Evolutionary conservation across 352 stramenopile species (phyloP).

Genomic region (Phytopythium ostracodes): DNA sequence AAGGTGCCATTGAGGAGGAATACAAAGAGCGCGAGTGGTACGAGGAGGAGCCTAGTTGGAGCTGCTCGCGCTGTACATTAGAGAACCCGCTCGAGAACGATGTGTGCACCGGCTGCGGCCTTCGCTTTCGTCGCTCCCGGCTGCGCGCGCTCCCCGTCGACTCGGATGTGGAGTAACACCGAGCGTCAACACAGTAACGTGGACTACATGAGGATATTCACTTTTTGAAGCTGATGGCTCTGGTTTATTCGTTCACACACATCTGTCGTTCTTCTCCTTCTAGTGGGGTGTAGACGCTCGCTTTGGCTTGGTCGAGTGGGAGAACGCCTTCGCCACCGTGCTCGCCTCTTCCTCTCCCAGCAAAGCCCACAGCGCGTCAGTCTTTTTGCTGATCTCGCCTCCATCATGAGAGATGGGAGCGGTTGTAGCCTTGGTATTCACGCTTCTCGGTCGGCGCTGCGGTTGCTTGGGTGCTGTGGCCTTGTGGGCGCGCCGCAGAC

Average conservation of each 20-base stretch:
- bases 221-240: neutral
- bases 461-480: constrained; percentile 7
- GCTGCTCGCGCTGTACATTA: constrained; percentile 74
- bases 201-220: constrained; percentile 3
- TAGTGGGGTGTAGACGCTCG: neutral
- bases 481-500: constrained; percentile 19
- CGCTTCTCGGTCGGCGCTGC: constrained; percentile 2
- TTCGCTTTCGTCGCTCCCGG: constrained; percentile 61
- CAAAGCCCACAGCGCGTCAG: constrained; percentile 28
- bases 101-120: constrained; percentile 60
- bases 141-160: constrained; percentile 33
- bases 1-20: constrained; percentile 34
- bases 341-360: constrained; percentile 23
- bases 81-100: constrained; percentile 55
- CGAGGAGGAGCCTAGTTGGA: constrained; percentile 35
- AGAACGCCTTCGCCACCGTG: constrained; percentile 23
- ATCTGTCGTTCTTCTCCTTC: neutral
- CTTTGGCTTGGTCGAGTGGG: constrained; percentile 7
- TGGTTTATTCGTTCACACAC: neutral
- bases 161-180: constrained; percentile 39
- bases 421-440: neutral
- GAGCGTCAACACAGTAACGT: neutral
- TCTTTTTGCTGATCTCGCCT: constrained; percentile 33
- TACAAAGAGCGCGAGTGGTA: constrained; percentile 34
- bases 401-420: neutral